Evolutionary conservation across 2,329 filamentous ascomycete species (phyloP).

Genomic region (Cercospora zeae-maydis): DNA sequence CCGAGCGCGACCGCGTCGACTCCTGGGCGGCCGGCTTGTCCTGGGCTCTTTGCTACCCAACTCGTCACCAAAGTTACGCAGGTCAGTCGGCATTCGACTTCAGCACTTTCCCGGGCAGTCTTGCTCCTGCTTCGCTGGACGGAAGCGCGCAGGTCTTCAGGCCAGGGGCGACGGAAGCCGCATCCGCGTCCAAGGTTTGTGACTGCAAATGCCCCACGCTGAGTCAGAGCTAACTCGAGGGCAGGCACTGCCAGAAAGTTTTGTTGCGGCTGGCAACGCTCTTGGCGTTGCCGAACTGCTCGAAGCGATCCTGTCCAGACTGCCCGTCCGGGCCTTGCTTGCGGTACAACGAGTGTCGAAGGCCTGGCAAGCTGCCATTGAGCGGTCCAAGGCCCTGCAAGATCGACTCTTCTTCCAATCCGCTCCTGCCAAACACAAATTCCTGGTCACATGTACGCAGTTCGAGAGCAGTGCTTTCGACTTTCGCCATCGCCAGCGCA

Average conservation of each 20-base stretch:
- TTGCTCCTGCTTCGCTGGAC: neutral
- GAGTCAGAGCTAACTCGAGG: neutral
- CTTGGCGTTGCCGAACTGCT: conserved; percentile 18
- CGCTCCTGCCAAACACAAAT: neutral
- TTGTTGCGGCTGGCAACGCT: conserved; percentile 3
- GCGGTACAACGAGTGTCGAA: conserved; percentile 4
- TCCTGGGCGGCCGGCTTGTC: neutral
- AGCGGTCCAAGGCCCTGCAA: neutral
- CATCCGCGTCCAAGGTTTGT: neutral
- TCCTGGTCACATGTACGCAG: neutral
- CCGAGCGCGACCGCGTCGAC: neutral
- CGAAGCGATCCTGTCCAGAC: conserved; percentile 12
- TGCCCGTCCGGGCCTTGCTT: conserved; percentile 3
- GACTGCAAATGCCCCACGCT: neutral
- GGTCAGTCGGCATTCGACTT: neutral
- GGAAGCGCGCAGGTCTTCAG: neutral
- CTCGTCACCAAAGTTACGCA: neutral
- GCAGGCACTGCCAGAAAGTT: neutral
- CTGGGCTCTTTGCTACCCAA: neutral
- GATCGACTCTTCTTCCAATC: conserved; percentile 8
- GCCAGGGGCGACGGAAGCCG: neutral
- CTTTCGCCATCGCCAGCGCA: neutral
- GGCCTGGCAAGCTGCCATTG: conserved; percentile 1
- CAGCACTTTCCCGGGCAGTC: neutral
- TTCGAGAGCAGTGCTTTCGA: neutral